A percentile compares a stretch with the other conserved stretches of the same genome.
These are phyloP conservation scores for Leccinum truebloodii DNA, from an alignment of 768 basidiomycete genomes.

Conservation along the genomic window DNA sequence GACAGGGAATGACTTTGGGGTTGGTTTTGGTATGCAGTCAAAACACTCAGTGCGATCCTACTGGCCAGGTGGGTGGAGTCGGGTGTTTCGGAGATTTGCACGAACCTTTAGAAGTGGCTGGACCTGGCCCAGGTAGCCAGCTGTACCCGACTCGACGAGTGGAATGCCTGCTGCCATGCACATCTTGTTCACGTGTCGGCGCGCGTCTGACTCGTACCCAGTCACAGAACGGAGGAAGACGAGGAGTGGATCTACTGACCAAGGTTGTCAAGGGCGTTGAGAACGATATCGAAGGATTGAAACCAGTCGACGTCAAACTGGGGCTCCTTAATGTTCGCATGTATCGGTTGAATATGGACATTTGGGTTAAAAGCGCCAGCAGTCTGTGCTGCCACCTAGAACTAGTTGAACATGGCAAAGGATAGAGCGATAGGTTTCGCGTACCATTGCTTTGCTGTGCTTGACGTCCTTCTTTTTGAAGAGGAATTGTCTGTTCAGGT, in stretches of 20 bases:
- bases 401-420: background rate
- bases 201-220: conserved; percentile 63
- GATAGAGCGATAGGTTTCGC: conserved; percentile 15
- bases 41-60: conserved; percentile 93
- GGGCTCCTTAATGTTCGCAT: conserved; percentile 93
- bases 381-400: conserved; percentile 78
- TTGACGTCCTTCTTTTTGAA: conserved; percentile 98
- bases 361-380: conserved; percentile 86
- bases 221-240: background rate
- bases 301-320: conserved; percentile 93
- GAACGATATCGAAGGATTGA: conserved; percentile 83
- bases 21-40: conserved; percentile 91
- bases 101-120: conserved; percentile 86
- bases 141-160: conserved; percentile 94
- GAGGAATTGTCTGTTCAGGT: conserved; percentile 94
- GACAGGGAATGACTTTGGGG: conserved; percentile 93
- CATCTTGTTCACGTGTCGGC: conserved; percentile 96
- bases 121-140: conserved; percentile 96
- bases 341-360: conserved; percentile 83
- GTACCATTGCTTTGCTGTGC: conserved; percentile 89
- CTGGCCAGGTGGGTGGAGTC: background rate
- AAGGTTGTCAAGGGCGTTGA: conserved; percentile 96
- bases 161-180: conserved; percentile 92
- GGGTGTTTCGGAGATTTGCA: conserved; percentile 6
- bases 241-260: conserved; percentile 49